Conservation (phyloP, 768 basidiomycete species). For the Pholiota conissans region DNA sequence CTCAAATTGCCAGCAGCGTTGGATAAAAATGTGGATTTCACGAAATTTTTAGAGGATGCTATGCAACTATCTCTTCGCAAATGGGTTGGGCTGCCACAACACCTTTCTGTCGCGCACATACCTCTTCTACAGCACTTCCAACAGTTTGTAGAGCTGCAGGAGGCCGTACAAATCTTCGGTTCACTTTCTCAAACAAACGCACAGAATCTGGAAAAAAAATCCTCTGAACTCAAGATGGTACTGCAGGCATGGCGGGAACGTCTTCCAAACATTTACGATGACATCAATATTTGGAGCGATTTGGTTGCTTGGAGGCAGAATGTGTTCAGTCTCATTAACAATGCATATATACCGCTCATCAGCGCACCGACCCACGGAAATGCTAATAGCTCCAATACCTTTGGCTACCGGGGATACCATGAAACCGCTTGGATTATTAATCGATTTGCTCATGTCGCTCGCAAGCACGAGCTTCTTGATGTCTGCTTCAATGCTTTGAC, state of each 20-base stretch:
- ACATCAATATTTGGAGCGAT: constrained; percentile 98
- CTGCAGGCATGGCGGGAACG: constrained; percentile 97
- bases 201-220: constrained; percentile 91
- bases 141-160: constrained; percentile 96
- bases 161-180: constrained; percentile 93
- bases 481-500: constrained; percentile 94
- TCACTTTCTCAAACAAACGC: constrained; percentile 85
- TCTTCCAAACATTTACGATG: constrained; percentile 92
- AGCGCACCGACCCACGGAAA: constrained; percentile 51
- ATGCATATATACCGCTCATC: constrained; percentile 92
- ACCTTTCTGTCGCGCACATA: constrained; percentile 89
- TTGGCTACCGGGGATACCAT: constrained; percentile 95
- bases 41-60: constrained; percentile 87
- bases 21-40: constrained; percentile 88
- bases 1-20: constrained; percentile 79
- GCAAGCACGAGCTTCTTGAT: constrained; percentile 94
- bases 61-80: constrained; percentile 96
- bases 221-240: constrained; percentile 93
- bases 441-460: constrained; percentile 96
- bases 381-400: constrained; percentile 65
- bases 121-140: constrained; percentile 97
- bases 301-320: constrained; percentile 99
- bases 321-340: constrained; percentile 96
- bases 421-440: constrained; percentile 99
- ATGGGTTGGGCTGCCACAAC: constrained; percentile 87